Evolutionary conservation across 2,329 filamentous ascomycete species (phyloP).

Genomic region (Arthrobotrys sphaeroides): DNA sequence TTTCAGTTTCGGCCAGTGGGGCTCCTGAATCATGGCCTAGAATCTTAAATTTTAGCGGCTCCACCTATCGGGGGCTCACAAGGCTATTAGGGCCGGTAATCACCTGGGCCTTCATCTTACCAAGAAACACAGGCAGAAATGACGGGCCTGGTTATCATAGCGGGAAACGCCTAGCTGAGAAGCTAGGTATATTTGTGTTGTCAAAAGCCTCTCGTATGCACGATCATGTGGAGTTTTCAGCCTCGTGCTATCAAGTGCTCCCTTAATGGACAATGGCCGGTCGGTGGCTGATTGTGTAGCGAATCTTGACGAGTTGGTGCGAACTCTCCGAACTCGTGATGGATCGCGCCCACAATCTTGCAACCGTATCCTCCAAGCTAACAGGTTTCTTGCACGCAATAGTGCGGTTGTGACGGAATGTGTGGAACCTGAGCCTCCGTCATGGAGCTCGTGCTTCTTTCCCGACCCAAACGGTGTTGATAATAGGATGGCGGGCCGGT

Average conservation of each 20-base stretch:
- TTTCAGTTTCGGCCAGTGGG: no score
- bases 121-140: no score
- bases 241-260: slow-evolving; percentile 12
- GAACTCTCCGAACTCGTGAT: neutral
- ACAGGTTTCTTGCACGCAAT: neutral
- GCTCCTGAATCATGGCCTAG: no score
- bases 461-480: neutral
- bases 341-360: neutral
- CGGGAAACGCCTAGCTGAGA: neutral
- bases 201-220: neutral
- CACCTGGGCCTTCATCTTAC: no score
- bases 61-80: no score
- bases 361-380: neutral
- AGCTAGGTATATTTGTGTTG: neutral
- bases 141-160: no score
- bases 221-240: slow-evolving; percentile 27
- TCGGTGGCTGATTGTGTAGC: slow-evolving; percentile 17
- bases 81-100: no score
- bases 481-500: neutral
- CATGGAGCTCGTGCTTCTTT: neutral
- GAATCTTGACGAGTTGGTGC: neutral
- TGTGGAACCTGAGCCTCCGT: neutral
- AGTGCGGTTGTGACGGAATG: neutral
- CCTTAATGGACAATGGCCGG: neutral
- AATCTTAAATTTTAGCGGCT: no score